phyloP scores from a whole-genome alignment of 768 basidiomycete species.

The Hericium coralloides region DNA sequence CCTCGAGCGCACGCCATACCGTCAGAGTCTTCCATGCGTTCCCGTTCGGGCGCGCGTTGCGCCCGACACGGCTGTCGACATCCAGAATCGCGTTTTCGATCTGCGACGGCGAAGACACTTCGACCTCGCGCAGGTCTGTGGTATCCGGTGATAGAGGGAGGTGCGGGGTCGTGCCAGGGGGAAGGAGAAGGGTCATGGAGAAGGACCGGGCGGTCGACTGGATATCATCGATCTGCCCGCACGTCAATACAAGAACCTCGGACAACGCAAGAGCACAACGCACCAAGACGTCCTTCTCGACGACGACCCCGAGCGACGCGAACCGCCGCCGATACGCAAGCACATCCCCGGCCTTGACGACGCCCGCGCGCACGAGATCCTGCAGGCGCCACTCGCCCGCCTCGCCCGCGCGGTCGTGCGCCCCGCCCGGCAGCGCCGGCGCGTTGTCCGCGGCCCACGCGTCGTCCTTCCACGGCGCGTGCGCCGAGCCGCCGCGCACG shows the following conservation, averaged over 20 bases:
- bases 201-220: conserved; percentile 27
- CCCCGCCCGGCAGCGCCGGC: neutral
- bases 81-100: conserved; percentile 46
- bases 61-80: conserved; percentile 39
- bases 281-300: conserved; percentile 54
- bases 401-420: neutral
- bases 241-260: neutral
- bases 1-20: conserved; percentile 42
- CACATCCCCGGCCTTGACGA: conserved; percentile 45
- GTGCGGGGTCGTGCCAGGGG: conserved; percentile 15
- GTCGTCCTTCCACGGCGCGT: conserved; percentile 58
- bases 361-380: conserved; percentile 34
- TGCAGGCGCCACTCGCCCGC: conserved; percentile 33
- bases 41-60: conserved; percentile 32
- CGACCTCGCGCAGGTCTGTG: conserved; percentile 23
- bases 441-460: conserved; percentile 33
- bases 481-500: conserved; percentile 34
- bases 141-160: conserved; percentile 14
- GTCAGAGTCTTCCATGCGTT: conserved; percentile 53
- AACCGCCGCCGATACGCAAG: conserved; percentile 46
- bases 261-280: conserved; percentile 9
- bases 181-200: conserved; percentile 34
- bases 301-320: conserved; percentile 22
- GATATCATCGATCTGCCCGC: conserved; percentile 35
- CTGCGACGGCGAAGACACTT: conserved; percentile 34